Evolutionary conservation across 148 eudicot genomes (phyloP).

Genomic region (Chenopodium suecicum): DNA sequence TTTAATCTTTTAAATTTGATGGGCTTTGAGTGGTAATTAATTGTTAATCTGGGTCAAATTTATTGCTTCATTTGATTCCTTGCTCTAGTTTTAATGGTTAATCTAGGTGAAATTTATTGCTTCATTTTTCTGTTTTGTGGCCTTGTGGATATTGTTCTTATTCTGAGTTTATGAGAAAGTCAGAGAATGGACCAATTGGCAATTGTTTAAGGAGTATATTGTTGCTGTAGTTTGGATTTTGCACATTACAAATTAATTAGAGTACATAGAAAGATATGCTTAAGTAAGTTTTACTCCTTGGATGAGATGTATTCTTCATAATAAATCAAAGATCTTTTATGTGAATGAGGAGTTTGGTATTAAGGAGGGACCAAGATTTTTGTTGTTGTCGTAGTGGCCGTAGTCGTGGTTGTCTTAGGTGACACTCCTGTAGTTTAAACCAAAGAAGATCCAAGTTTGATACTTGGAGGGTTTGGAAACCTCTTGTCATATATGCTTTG

Average conservation of each 20-base stretch:
- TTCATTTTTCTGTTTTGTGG: background rate
- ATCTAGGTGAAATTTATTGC: background rate
- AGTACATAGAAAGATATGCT: background rate
- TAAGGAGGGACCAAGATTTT: background rate
- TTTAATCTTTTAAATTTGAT: background rate
- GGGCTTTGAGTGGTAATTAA: constrained; percentile 3
- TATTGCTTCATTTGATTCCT: constrained; percentile 1
- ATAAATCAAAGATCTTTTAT: background rate
- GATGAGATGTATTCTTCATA: background rate
- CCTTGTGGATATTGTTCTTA: background rate
- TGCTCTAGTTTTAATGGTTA: background rate
- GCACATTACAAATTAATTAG: background rate
- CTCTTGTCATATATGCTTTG: no score
- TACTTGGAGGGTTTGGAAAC: background rate
- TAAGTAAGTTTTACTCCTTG: background rate
- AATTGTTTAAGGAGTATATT: background rate
- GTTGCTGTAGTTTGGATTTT: background rate
- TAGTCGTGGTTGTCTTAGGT: background rate
- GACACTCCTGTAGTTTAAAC: background rate
- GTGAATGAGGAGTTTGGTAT: background rate
- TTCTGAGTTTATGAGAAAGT: background rate
- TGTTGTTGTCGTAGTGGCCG: background rate
- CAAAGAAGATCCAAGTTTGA: background rate
- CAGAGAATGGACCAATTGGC: background rate
- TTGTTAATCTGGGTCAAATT: background rate